These are phyloP conservation scores for Tricholoma bakamatsutake DNA, from an alignment of 768 basidiomycete genomes.

Conservation along the genomic window DNA sequence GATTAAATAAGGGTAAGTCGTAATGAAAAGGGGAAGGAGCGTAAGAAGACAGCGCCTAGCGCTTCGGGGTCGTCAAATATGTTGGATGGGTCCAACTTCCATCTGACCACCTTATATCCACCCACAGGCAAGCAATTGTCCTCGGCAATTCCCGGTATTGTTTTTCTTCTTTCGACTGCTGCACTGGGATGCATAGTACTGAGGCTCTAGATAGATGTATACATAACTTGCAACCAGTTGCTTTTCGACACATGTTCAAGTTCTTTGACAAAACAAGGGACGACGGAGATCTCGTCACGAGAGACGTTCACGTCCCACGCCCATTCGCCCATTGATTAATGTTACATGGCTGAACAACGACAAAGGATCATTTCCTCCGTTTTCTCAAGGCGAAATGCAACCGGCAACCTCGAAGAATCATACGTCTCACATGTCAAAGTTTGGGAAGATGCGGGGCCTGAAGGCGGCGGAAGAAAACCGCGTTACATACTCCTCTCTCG, in stretches of 20 bases:
- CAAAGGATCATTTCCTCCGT: constrained; percentile 79
- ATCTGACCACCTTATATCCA: constrained; percentile 9
- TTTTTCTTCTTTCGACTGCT: no score
- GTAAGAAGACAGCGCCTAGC: constrained; percentile 27
- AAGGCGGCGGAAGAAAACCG: constrained; percentile 72
- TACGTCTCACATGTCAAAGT: constrained; percentile 91
- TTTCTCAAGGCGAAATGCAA: constrained; percentile 66
- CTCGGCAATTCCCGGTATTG: constrained; percentile 33
- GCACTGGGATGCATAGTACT: no score
- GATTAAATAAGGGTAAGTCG: constrained; percentile 19
- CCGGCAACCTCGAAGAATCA: constrained; percentile 62
- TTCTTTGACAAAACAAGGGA: no score
- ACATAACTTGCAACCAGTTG: no score
- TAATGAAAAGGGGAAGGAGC: constrained; percentile 15
- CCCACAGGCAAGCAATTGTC: constrained; percentile 12
- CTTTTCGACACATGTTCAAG: no score
- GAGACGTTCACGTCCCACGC: background rate
- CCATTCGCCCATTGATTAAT: background rate
- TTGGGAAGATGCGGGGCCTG: constrained; percentile 76
- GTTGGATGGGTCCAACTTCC: constrained; percentile 4
- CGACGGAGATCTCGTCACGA: background rate
- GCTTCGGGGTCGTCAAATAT: constrained; percentile 18
- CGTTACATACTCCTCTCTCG: constrained; percentile 89
- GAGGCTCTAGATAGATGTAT: no score
- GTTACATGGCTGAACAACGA: constrained; percentile 42